These are phyloP conservation scores for Trichophaea hybrida DNA, from an alignment of 2,329 filamentous ascomycete species.

Conservation along the genomic window DNA sequence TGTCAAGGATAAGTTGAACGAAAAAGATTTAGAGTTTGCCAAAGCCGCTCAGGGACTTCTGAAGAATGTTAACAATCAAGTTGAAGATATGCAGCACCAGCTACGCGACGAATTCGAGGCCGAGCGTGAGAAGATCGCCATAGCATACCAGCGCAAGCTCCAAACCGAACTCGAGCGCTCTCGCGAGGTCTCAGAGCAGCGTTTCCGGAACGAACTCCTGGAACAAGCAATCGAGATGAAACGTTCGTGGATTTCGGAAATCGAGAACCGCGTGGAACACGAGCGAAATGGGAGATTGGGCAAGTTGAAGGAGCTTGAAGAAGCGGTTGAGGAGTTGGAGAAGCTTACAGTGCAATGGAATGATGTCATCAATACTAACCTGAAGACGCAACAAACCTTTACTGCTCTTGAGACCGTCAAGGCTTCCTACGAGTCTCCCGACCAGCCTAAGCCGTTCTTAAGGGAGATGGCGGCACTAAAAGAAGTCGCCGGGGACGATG, in stretches of 20 bases:
- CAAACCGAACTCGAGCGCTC: slow-evolving; percentile 65
- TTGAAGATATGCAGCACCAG: slow-evolving; percentile 62
- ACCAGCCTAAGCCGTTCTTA: slow-evolving; percentile 70
- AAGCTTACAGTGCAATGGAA: slow-evolving; percentile 81
- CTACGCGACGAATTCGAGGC: slow-evolving; percentile 81
- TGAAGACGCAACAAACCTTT: slow-evolving; percentile 89
- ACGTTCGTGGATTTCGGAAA: slow-evolving; percentile 63
- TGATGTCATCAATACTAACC: slow-evolving; percentile 72
- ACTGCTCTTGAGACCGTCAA: slow-evolving; percentile 90
- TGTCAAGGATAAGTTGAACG: slow-evolving; percentile 56
- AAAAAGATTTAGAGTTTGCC: slow-evolving; percentile 61
- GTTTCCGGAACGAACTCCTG: slow-evolving; percentile 67
- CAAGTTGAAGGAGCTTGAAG: slow-evolving; percentile 66
- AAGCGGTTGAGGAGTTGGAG: slow-evolving; percentile 69
- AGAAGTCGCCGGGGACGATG: slow-evolving; percentile 70
- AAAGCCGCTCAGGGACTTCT: slow-evolving; percentile 77
- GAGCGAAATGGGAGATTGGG: slow-evolving; percentile 78
- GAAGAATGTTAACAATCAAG: slow-evolving; percentile 67
- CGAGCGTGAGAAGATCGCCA: slow-evolving; percentile 66
- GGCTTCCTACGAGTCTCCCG: slow-evolving; percentile 60
- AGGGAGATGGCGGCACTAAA: slow-evolving; percentile 87
- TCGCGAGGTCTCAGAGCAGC: slow-evolving; percentile 66
- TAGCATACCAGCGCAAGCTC: slow-evolving; percentile 66
- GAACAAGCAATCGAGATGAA: slow-evolving; percentile 85
- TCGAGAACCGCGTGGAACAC: slow-evolving; percentile 68